Percentiles rank a stretch among this genome's conserved stretches.
Evolutionary conservation across 495 filamentous ascomycete species (phyloP).

Genomic region (Neurospora pannonica): DNA sequence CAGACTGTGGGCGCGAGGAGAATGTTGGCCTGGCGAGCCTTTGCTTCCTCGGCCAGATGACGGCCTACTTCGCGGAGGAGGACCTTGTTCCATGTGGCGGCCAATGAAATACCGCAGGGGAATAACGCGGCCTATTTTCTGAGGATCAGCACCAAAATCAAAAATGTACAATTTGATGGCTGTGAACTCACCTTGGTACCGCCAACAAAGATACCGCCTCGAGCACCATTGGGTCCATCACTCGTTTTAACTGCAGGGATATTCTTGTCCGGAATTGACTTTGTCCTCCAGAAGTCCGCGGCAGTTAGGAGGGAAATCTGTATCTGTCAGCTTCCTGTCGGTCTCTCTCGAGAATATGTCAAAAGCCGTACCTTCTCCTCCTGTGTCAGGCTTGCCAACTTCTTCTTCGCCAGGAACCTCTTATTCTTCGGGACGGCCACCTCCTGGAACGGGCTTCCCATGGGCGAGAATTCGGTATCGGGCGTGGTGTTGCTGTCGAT

Average conservation of each 20-base stretch:
- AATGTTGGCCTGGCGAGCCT: conserved; percentile 63
- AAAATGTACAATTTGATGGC: conserved; percentile 21
- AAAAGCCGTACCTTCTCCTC: conserved; percentile 42
- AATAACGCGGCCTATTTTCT: conserved; percentile 53
- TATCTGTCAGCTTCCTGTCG: conserved; percentile 13
- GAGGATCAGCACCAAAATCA: conserved; percentile 33
- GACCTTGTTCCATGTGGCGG: conserved; percentile 68
- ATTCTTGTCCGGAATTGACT: conserved; percentile 53
- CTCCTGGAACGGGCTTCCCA: conserved; percentile 34
- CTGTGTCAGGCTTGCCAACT: conserved; percentile 35
- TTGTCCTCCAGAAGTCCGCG: conserved; percentile 73
- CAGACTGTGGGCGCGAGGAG: conserved; percentile 75
- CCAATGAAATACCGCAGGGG: conserved; percentile 67
- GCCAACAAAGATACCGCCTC: conserved; percentile 58
- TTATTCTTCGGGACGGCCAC: conserved; percentile 16
- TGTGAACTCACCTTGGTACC: conserved; percentile 44
- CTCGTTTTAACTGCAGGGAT: conserved; percentile 66
- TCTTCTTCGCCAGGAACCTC: conserved; percentile 30
- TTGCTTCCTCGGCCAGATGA: conserved; percentile 62
- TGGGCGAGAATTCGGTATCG: conserved; percentile 41
- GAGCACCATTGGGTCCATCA: conserved; percentile 72
- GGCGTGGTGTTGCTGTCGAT: conserved; percentile 37
- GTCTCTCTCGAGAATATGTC: background rate
- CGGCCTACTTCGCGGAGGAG: conserved; percentile 59
- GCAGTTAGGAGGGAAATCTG: conserved; percentile 54